Conservation (phyloP, 345 rosid species). For the Salix brachista region DNA sequence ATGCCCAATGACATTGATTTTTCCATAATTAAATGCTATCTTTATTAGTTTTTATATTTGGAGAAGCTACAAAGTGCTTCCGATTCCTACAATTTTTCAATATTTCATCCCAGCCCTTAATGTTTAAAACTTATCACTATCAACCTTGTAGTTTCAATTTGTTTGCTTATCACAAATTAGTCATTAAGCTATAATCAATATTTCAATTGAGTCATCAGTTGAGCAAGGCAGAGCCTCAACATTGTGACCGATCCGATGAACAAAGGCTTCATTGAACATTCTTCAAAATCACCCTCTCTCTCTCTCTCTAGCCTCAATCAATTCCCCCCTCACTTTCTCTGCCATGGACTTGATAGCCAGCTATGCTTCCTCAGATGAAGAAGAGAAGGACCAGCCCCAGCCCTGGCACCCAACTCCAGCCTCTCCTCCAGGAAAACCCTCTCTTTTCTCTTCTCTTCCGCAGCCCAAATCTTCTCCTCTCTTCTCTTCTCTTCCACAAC, state of each 20-base stretch:
- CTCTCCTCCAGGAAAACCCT: slow-evolving; percentile 3
- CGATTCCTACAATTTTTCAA: not conserved
- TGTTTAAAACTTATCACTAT: not conserved
- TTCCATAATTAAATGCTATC: not conserved
- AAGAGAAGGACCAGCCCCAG: slow-evolving; percentile 35
- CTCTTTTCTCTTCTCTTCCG: slow-evolving; percentile 3
- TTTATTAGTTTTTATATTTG: not conserved
- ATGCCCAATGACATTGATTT: too few species aligned
- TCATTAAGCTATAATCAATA: not conserved
- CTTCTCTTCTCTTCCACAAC: slow-evolving; percentile 52
- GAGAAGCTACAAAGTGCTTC: not conserved
- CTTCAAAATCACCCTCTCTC: too few species aligned
- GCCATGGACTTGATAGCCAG: slow-evolving; percentile 65
- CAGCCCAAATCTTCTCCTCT: slow-evolving; percentile 28
- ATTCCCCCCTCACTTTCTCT: not conserved
- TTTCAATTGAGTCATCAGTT: not conserved
- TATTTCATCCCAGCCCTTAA: not conserved
- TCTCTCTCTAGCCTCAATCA: not conserved
- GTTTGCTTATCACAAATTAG: not conserved
- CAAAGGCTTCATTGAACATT: too few species aligned
- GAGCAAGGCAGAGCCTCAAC: too few species aligned
- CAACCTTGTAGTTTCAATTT: not conserved
- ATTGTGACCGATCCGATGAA: too few species aligned
- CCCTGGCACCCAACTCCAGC: slow-evolving; percentile 2
- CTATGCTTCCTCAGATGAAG: slow-evolving; percentile 89